phyloP scores from a whole-genome alignment of 352 stramenopile species.

The Discostella stelligera region DNA sequence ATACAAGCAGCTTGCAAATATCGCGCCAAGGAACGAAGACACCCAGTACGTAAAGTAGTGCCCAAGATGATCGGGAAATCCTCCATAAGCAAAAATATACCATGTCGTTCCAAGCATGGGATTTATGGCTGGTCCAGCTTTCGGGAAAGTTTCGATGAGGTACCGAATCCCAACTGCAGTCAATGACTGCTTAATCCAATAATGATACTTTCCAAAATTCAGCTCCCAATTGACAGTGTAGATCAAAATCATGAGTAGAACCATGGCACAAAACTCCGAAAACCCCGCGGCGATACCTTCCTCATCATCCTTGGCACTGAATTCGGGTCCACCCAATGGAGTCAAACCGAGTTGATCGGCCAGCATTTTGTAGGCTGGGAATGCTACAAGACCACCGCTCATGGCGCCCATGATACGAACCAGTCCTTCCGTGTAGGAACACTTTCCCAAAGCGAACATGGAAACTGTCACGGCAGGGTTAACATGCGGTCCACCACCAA shows the following conservation, averaged over 20 bases:
- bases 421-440: constrained; percentile 70
- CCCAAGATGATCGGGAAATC: constrained; percentile 57
- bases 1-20: constrained; percentile 64
- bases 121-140: constrained; percentile 77
- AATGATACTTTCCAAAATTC: constrained; percentile 79
- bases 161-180: constrained; percentile 76
- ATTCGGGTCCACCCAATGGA: constrained; percentile 66
- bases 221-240: constrained; percentile 82
- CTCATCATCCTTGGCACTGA: constrained; percentile 46
- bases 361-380: constrained; percentile 52
- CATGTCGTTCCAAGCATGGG: constrained; percentile 80
- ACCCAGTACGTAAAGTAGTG: constrained; percentile 83
- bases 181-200: constrained; percentile 79
- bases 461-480: constrained; percentile 70
- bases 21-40: constrained; percentile 52
- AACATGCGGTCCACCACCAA: constrained; percentile 71
- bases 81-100: constrained; percentile 65
- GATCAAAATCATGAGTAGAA: constrained; percentile 73
- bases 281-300: constrained; percentile 48
- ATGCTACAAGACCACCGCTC: constrained; percentile 72
- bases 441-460: constrained; percentile 75
- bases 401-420: constrained; percentile 72
- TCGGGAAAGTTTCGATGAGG: constrained; percentile 77
- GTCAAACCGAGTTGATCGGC: constrained; percentile 35
- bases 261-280: constrained; percentile 68